phyloP scores from a whole-genome alignment of 2,329 filamentous ascomycete genomes.

The Talaromyces sp. region DNA sequence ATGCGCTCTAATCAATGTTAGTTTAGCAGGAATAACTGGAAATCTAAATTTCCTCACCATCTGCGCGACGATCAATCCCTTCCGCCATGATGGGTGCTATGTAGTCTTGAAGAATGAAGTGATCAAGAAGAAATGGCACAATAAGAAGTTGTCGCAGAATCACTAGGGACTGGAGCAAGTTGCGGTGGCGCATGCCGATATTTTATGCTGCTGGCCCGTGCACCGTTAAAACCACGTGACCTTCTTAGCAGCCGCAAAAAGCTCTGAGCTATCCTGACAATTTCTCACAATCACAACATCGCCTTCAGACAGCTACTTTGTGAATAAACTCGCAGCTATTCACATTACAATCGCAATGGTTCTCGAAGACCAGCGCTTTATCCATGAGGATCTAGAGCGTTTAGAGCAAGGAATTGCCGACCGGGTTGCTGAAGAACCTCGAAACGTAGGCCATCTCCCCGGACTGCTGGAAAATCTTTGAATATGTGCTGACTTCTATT shows the following conservation, averaged over 20 bases:
- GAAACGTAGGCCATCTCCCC: constrained; percentile 60
- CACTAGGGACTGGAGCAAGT: background rate
- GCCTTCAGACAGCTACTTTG: background rate
- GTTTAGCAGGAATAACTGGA: background rate
- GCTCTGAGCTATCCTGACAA: constrained; percentile 19
- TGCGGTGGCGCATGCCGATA: constrained; percentile 14
- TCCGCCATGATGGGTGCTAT: constrained; percentile 71
- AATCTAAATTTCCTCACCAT: constrained; percentile 46
- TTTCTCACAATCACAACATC: background rate
- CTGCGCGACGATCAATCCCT: constrained; percentile 83
- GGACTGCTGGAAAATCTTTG: background rate
- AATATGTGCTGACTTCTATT: constrained; percentile 21
- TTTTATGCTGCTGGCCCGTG: constrained; percentile 22
- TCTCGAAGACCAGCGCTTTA: constrained; percentile 86
- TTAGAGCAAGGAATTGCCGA: constrained; percentile 92
- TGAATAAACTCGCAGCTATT: background rate
- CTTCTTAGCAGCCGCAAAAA: constrained; percentile 22
- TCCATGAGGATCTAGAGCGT: constrained; percentile 95
- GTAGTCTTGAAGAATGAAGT: background rate
- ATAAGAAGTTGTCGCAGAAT: background rate
- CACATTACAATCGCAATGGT: constrained; percentile 55
- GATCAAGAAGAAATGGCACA: background rate
- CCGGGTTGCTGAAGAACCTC: constrained; percentile 81
- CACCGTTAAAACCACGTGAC: constrained; percentile 26
- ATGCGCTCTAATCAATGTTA: constrained; percentile 64